phyloP scores from a whole-genome alignment of 805 yeast species.

The Sporopachydermia quercuum region DNA sequence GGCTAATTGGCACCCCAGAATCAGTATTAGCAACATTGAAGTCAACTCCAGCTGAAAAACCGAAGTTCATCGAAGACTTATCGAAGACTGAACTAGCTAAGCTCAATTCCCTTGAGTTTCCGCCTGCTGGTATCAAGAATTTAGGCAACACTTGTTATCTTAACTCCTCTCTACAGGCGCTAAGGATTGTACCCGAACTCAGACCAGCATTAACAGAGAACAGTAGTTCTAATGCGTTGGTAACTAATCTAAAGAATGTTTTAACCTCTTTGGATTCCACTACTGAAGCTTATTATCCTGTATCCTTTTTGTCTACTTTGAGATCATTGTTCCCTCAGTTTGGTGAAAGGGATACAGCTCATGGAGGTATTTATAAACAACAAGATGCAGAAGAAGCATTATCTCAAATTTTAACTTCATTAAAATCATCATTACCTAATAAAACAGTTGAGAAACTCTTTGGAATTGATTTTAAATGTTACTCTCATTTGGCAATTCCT shows the following conservation, averaged over 20 bases:
- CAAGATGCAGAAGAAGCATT: slow-evolving; percentile 98
- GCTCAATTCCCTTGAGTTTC: slow-evolving; percentile 7
- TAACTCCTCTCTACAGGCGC: slow-evolving; percentile 52
- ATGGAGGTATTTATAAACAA: slow-evolving; percentile 66
- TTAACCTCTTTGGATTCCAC: slow-evolving; percentile 16
- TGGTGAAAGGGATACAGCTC: slow-evolving; percentile 50
- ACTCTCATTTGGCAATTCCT: neutral
- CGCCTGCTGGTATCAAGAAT: slow-evolving; percentile 53
- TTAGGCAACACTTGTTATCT: slow-evolving; percentile 70
- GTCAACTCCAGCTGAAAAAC: slow-evolving; percentile 36
- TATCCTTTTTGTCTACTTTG: slow-evolving; percentile 45
- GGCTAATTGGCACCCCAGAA: slow-evolving; percentile 91
- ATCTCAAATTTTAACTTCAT: slow-evolving; percentile 52
- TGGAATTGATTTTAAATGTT: slow-evolving; percentile 39
- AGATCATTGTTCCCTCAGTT: slow-evolving; percentile 76
- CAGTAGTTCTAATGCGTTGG: slow-evolving; percentile 19
- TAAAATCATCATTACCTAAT: slow-evolving; percentile 34
- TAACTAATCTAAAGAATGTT: slow-evolving; percentile 17
- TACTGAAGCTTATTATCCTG: slow-evolving; percentile 45
- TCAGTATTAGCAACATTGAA: slow-evolving; percentile 29
- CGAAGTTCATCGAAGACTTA: slow-evolving; percentile 58
- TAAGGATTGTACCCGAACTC: slow-evolving; percentile 33
- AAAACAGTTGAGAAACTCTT: slow-evolving; percentile 40
- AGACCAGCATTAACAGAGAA: slow-evolving; percentile 28
- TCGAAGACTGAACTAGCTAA: slow-evolving; percentile 26